phyloP scores from a whole-genome alignment of 139 green algal species.

The Tetradesmus obliquus region DNA sequence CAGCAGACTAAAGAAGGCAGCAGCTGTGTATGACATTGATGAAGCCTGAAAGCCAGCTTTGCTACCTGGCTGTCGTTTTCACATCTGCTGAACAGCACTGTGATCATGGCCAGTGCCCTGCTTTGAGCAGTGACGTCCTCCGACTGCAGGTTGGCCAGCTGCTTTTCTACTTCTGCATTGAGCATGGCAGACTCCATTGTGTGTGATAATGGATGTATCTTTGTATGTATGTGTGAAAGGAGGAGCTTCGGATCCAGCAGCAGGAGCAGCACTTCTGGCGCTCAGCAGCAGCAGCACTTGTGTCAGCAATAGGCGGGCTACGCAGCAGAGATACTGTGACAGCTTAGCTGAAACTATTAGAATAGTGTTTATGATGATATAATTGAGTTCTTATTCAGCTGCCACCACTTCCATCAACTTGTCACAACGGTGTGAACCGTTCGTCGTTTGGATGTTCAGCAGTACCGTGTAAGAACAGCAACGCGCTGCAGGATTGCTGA shows the following conservation, averaged over 20 bases:
- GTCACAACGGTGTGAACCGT: background rate
- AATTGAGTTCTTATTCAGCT: background rate
- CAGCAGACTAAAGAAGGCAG: no score
- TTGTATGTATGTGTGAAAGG: background rate
- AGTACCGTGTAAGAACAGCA: no score
- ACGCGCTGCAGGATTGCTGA: no score
- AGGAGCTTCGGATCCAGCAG: background rate
- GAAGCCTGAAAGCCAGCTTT: no score
- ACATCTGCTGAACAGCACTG: conserved; percentile 28
- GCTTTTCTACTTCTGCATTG: conserved; percentile 9
- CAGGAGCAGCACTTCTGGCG: background rate
- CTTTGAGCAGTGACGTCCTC: background rate
- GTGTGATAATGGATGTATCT: no score
- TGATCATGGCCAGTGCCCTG: conserved; percentile 21
- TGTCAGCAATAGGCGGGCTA: no score
- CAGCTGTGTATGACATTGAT: no score
- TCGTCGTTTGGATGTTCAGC: background rate
- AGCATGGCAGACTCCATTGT: background rate
- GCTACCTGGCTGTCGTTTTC: background rate
- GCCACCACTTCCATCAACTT: background rate
- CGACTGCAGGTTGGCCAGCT: background rate
- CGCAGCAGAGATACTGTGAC: no score
- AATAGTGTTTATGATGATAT: background rate
- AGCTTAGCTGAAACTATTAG: background rate
- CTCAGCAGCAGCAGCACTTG: no score